Base-by-base conservation (phyloP, 2,329 filamentous ascomycete species). In the Cladorrhinum sp. region DNA sequence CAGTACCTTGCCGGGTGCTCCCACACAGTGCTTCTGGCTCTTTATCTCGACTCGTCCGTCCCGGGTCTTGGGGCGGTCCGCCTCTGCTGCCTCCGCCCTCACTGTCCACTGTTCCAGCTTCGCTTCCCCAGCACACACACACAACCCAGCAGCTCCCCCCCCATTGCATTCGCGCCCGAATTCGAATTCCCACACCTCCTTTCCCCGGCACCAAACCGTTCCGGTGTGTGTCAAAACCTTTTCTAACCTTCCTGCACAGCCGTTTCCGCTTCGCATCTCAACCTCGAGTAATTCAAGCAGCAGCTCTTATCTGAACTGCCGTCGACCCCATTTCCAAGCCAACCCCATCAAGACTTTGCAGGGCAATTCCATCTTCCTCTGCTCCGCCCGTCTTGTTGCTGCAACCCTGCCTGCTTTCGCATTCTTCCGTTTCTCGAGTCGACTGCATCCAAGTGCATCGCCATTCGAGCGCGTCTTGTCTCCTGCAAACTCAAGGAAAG, bases 241-340 rank as follows among this genome's bases (percentile, higher is more conserved):
- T 75, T 74, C 73, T 75, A 69, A 75, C 71, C 70, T 72, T 73
- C 73, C 73, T 68, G 73, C 73, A 71, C 72, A 72, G 71, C 65
- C 66, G 68, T 65, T 59, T 59, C 59, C 18, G 55, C 48, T 52
- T 49, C 18, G 48, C 18, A 42, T 53, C 56, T n/a, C 23, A 65
- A 52, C 33, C 56, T 60, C 55, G 60, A 60, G 57, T 46, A 53
- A 56, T 36, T 48, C 26, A 55, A 30, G 42, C 46, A 58, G 28
- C 33, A 33, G 30, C 39, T 39, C 36, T 57, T 26, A 48, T 57
- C 54, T 36, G 54, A 57, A 57, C 54, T 57, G 26, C 54, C 39
- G 1, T 36, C 26, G 54, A 42, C 39, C 36, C 58, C 58, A 28
- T 55, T 24, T 48, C 30, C 30, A 56, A 28, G n/a, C 57, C 54